Base-by-base conservation (phyloP, 495 filamentous ascomycete species). In the Penicillium herquei region DNA sequence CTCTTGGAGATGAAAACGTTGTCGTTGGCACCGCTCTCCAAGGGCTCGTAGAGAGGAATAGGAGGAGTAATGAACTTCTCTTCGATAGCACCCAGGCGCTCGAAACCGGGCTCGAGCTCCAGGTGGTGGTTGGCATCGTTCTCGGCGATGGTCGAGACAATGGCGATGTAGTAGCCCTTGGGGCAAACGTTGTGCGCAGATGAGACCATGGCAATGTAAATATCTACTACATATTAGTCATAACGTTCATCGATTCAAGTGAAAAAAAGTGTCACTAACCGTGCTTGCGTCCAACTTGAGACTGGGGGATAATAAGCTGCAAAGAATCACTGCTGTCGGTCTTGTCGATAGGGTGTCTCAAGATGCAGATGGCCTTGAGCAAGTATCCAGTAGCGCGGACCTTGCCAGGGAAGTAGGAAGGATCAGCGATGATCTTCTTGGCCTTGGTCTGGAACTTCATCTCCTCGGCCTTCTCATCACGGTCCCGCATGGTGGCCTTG, bases 121-220 rank as follows among this genome's bases (percentile, higher is more conserved):
- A 96, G 71, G 71, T 98, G 95, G 75, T 95, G 92, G 80, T 99
- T 98, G 56, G 87, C 85, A 57, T 84, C 77, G 39, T 85, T 86
- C 80, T 99, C 94, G 62, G 96, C 90, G 61, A 99, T 96, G 54
- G 95, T 99, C 47, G 91, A 96, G 50, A 99, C 92, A 62, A 96
- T 97, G 56, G 94, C 95, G 62, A 99, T 91, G 78, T 96, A 98
- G 82, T 97, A 98, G 40, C 92, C 94, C 81, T 96, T 96, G 52
- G 95, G 94, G 78, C 95, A 98, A 63, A 98, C 95, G 68, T 96
- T 98, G 80, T 98, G 95, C 8, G 93, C 90, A 30, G 91, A 89
- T 7, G 92, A 96, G 59, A 99, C 92, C 67, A 94, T 85, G 45
- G 95, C 93, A 69, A 99, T 91, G 79, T 99, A 99, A 71, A 99